These are phyloP conservation scores for Rusavskia elegans DNA, from an alignment of 495 filamentous ascomycete genomes.

Conservation along the genomic window DNA sequence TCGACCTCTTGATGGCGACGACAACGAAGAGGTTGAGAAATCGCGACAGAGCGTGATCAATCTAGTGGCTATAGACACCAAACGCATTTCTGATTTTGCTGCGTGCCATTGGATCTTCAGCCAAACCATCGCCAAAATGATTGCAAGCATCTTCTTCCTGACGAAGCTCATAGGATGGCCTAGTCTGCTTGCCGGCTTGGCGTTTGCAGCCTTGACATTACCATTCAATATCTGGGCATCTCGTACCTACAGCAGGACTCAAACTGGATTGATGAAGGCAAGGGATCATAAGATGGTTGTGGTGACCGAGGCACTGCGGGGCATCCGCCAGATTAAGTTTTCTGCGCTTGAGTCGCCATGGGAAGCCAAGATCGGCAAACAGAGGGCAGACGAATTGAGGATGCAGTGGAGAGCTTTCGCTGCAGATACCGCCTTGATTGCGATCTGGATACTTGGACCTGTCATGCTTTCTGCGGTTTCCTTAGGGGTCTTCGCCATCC, in stretches of 20 bases:
- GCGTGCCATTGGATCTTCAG: slow-evolving; percentile 51
- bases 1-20: slow-evolving; percentile 17
- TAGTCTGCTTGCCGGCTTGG: slow-evolving; percentile 50
- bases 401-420: slow-evolving; percentile 50
- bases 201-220: slow-evolving; percentile 42
- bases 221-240: slow-evolving; percentile 57
- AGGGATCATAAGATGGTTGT: slow-evolving; percentile 65
- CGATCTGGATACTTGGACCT: slow-evolving; percentile 62
- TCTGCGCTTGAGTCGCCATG: slow-evolving; percentile 67
- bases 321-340: slow-evolving; percentile 81
- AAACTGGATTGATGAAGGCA: slow-evolving; percentile 62
- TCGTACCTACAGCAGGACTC: slow-evolving; percentile 46
- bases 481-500: slow-evolving; percentile 47
- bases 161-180: slow-evolving; percentile 57
- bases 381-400: slow-evolving; percentile 48
- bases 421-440: slow-evolving; percentile 34
- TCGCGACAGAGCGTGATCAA: slow-evolving; percentile 67
- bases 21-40: slow-evolving; percentile 42
- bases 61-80: slow-evolving; percentile 61
- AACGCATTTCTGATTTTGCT: slow-evolving; percentile 56
- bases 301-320: slow-evolving; percentile 66
- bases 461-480: slow-evolving; percentile 58
- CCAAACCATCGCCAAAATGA: slow-evolving; percentile 36
- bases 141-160: slow-evolving; percentile 50
- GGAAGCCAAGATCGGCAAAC: slow-evolving; percentile 54